These are phyloP conservation scores for Croton laevigatus DNA, from an alignment of 441 rosid genomes.

Conservation along the genomic window DNA sequence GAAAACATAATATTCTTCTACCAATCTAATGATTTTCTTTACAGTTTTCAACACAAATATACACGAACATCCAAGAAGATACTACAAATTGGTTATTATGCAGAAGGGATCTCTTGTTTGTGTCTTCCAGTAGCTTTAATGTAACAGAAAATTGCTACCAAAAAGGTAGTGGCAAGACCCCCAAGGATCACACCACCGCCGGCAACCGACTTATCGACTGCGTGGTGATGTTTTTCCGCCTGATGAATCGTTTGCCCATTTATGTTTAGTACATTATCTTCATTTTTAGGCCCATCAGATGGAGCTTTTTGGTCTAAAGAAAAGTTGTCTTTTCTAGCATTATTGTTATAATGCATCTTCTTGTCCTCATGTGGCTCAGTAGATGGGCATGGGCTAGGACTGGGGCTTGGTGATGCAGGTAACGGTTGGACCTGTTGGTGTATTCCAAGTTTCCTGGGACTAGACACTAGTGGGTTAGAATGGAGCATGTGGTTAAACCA, in stretches of 20 bases:
- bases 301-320: slow-evolving; percentile 1
- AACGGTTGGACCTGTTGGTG: slow-evolving; percentile 18
- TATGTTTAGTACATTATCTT: slow-evolving; percentile 9
- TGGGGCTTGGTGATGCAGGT: slow-evolving; percentile 18
- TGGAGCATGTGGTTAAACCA: slow-evolving; percentile 12
- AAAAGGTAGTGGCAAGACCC: slow-evolving; percentile 60
- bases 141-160: slow-evolving; percentile 70
- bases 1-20: neutral
- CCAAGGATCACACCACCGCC: slow-evolving; percentile 57
- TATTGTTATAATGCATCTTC: neutral
- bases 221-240: slow-evolving; percentile 33
- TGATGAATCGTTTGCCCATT: slow-evolving; percentile 24
- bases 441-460: slow-evolving; percentile 51
- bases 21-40: neutral
- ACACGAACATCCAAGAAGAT: neutral
- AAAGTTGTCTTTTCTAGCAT: slow-evolving; percentile 1
- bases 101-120: slow-evolving; percentile 25
- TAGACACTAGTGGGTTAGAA: slow-evolving; percentile 19
- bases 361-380: neutral
- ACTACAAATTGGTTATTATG: neutral
- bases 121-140: slow-evolving; percentile 68
- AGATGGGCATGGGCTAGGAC: slow-evolving; percentile 23
- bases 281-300: neutral
- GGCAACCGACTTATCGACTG: slow-evolving; percentile 63
- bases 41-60: neutral